Percentiles rank a stretch among this genome's conserved stretches.
Conservation (phyloP, 148 eudicot species). For the Amaranthus palmeri region DNA sequence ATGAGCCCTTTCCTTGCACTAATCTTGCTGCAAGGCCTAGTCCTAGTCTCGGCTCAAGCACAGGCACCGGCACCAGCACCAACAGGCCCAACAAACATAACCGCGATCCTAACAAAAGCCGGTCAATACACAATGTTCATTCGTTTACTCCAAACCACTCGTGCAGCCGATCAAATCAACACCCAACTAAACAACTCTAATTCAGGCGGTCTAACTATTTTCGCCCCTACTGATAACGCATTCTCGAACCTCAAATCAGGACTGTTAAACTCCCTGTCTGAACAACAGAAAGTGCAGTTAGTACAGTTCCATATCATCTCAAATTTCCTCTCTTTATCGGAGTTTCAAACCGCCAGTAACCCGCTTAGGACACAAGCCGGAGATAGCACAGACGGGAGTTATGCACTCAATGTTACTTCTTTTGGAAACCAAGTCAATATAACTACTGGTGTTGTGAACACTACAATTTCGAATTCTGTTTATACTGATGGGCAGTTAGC, state of each 20-base stretch:
- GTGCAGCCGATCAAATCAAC: slow-evolving; percentile 56
- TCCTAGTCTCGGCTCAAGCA: slow-evolving; percentile 44
- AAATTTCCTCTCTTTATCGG: slow-evolving; percentile 37
- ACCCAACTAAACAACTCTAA: slow-evolving; percentile 76
- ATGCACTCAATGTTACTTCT: slow-evolving; percentile 75
- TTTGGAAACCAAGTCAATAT: slow-evolving; percentile 77
- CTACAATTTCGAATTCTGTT: slow-evolving; percentile 53
- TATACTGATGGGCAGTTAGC: slow-evolving; percentile 66
- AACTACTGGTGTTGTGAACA: slow-evolving; percentile 63
- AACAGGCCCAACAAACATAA: slow-evolving; percentile 68
- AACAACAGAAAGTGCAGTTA: slow-evolving; percentile 63
- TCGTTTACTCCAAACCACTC: slow-evolving; percentile 56
- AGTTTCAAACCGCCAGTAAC: slow-evolving; percentile 85
- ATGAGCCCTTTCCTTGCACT: slow-evolving; percentile 30
- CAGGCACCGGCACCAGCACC: slow-evolving; percentile 60
- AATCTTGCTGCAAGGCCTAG: slow-evolving; percentile 27
- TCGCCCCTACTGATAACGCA: slow-evolving; percentile 81
- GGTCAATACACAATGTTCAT: slow-evolving; percentile 70
- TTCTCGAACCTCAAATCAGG: slow-evolving; percentile 72
- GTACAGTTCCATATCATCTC: slow-evolving; percentile 78
- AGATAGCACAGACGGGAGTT: slow-evolving; percentile 39
- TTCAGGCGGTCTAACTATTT: slow-evolving; percentile 70
- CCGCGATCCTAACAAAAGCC: slow-evolving; percentile 66
- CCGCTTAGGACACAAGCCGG: slow-evolving; percentile 93
- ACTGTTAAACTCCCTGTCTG: slow-evolving; percentile 61